Base-by-base conservation (phyloP, 2,329 filamentous ascomycete species). In the Mycogone perniciosa region DNA sequence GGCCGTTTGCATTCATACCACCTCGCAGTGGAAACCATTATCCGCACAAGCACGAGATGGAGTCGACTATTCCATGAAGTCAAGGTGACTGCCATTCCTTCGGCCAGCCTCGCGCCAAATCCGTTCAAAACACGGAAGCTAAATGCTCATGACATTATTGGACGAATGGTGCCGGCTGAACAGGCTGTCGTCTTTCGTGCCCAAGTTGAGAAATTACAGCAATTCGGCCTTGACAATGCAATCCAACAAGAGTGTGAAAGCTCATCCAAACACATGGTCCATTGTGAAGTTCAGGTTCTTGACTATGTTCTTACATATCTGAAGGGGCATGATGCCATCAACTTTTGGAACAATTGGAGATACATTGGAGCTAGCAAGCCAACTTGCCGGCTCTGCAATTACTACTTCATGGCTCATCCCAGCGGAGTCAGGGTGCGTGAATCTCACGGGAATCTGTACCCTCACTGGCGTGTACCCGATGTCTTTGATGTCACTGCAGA, bases 321-420 rank as follows among this genome's bases (percentile, higher is more conserved):
- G 51, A 53, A 5, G 46, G 35, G 2, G 46, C 41, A 2, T 45
- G 45, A 1, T 37, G 39, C 5, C 30, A 7, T 53, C 0, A 34
- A 34, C 0, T 72, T 69, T 59, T 73, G 67, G 50, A 38, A 52
- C 0, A 52, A 57, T 7, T 64, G 60, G 51, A 59, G 54, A 10
- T 73, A 72, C 48, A 69, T 74, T n/a, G 71, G 69, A 0, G 60
- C 59, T 30, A 71, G 69, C 57, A 74, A 74, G 54, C 69, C 69
- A 0, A 66, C 69, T 0, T 74, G 71, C 33, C 60, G 63, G 0
- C 60, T 74, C 1, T 74, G 71, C 29, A 38, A 57, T 4, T 64
- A 66, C 44, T 74, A 70, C 45, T 69, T 73, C n/a, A 45, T 48
- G 1, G 55, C 56, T 0, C 61, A 65, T 33, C 55, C 56, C 0